Evolutionary conservation across 148 eudicot species (phyloP), one percentile per base, ranked within the genome.

Genomic region (Chenopodium quinoa): DNA sequence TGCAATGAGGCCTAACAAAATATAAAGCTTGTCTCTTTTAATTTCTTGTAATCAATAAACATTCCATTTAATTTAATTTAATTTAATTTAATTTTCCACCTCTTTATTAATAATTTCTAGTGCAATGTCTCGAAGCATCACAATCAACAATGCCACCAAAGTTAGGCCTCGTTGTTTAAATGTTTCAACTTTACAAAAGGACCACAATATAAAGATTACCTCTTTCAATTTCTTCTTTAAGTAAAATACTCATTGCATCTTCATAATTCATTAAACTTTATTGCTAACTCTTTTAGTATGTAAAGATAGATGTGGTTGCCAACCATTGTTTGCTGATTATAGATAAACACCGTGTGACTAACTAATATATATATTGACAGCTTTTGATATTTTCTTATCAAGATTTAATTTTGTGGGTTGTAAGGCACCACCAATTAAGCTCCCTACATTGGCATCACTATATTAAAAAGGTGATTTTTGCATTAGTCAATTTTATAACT

Each of bases 101-200:
- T 70, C 23, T 19, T 34, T 4, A 2, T 40, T 40, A 40, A 40
- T 40, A 4, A 8, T n/a, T 14, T 37, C 9, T 27, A 78, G 47
- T 78, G 81, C 63, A 66, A 70, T 70, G 46, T 29, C 81, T 50
- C 4, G 70, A 72, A 72, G 40, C 46, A 71, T 80, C 82, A 72
- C 48, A 80, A 80, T 71, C 70, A 31, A 4, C 48, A 60, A 73
- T 63, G 47, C 34, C 71, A 62, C 62, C 77, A 73, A 73, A 80
- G 64, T 80, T 80, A 80, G 83, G 78, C 83, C 25, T 46, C 77
- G 14, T 60, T 80, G 83, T 62, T 60, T 62, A 73, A 73, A 62
- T 73, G 70, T 63, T 29, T 80, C 62, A 46, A 63, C 73, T 62
- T 73, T 52, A 22, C 75, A 54, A 73, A 20, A 62, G 78, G 83